These are phyloP conservation scores for Letharia lupina DNA, from an alignment of 495 filamentous ascomycete species.

Conservation along the genomic window DNA sequence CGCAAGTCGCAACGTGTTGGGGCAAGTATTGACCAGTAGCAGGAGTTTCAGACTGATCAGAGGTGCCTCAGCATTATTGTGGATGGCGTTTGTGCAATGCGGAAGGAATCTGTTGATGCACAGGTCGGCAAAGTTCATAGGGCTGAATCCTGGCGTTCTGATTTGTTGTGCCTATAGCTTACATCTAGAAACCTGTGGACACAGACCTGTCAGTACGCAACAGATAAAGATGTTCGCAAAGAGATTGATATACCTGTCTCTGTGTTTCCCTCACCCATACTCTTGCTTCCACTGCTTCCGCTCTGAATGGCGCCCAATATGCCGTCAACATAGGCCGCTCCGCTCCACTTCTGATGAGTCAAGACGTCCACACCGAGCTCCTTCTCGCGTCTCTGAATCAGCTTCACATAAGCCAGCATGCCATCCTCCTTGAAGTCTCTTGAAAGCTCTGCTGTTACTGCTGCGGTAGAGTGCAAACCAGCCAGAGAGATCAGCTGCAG, in stretches of 20 bases:
- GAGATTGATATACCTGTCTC: constrained; percentile 41
- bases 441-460: constrained; percentile 77
- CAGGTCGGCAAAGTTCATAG: background rate
- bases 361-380: constrained; percentile 88
- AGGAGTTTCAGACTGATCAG: no score
- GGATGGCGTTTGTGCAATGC: background rate
- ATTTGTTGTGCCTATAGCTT: background rate
- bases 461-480: constrained; percentile 81
- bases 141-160: background rate
- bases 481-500: constrained; percentile 89
- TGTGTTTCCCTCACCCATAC: constrained; percentile 78
- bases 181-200: background rate
- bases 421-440: constrained; percentile 77
- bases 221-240: background rate
- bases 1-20: background rate
- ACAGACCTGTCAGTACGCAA: background rate
- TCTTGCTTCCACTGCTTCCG: constrained; percentile 72
- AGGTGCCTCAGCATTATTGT: background rate
- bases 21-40: background rate
- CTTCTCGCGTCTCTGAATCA: constrained; percentile 84
- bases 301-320: constrained; percentile 88
- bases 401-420: constrained; percentile 90
- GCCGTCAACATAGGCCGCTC: constrained; percentile 84
- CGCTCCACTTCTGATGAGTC: constrained; percentile 98
- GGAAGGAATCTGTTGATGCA: background rate